Conservation (phyloP, 148 eudicot genomes). For the Fagopyrum homotropicum region DNA sequence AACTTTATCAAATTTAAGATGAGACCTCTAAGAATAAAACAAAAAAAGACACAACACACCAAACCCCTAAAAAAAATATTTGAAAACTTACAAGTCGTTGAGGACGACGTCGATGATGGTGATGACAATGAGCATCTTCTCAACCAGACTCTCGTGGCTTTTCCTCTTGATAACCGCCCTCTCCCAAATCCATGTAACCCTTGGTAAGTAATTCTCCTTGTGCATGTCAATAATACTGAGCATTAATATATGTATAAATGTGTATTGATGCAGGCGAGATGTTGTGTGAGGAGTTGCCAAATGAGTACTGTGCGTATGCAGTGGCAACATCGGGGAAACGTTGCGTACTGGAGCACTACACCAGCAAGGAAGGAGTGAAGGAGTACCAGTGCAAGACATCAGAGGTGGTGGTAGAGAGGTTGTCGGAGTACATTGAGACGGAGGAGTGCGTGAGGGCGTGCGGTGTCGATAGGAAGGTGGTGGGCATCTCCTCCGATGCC, state of each 20-base stretch:
- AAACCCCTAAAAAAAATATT: too few species aligned
- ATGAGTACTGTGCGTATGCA: conserved; percentile 44
- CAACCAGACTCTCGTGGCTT: conserved; percentile 14
- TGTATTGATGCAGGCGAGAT: conserved; percentile 36
- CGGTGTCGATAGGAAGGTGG: conserved; percentile 52
- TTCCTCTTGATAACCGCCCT: conserved; percentile 45
- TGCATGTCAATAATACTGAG: too few species aligned
- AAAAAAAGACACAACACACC: background rate
- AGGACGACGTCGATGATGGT: too few species aligned
- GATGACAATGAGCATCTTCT: background rate
- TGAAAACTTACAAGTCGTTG: too few species aligned
- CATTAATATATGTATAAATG: background rate
- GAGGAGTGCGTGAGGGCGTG: conserved; percentile 59
- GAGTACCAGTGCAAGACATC: conserved; percentile 67
- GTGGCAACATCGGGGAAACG: conserved; percentile 71
- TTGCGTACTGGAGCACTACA: conserved; percentile 54
- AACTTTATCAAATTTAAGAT: too few species aligned
- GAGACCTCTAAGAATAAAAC: background rate
- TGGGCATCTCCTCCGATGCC: conserved; percentile 66
- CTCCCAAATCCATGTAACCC: conserved; percentile 40
- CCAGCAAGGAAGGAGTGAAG: conserved; percentile 21
- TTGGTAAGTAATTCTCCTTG: conserved; percentile 28
- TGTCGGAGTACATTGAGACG: conserved; percentile 62
- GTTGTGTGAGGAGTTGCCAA: conserved; percentile 61
- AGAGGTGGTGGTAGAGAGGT: conserved; percentile 55